Evolutionary conservation across 2,329 filamentous ascomycete genomes (phyloP), one percentile per base, ranked within the genome.

Genomic region (Chaetomium sp.): DNA sequence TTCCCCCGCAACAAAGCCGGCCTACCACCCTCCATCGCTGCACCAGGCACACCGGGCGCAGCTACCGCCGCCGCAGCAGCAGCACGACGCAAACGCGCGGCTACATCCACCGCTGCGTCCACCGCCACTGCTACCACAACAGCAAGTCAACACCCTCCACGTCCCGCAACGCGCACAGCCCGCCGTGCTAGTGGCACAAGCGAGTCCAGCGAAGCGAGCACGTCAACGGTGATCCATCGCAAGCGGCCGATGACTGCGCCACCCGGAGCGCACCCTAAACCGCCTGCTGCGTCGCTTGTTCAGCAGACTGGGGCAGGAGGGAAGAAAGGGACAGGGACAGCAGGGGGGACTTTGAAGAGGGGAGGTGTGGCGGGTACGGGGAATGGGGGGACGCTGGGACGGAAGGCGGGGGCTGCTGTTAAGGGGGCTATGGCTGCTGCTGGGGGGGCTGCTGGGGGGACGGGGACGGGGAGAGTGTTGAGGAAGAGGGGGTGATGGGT

Each of bases 161-260:
- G 70, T 49, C 71, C 72, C 33, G 71, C 72, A 19, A 79, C 78
- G 37, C 76, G 77, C 57, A 77, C 73, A 38, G 73, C 72, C 54
- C 75, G 78, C 58, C 77, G 81, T 67, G 70, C 73, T 65, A 88
- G 85, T 64, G 77, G 73, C 61, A 76, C 74, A 54, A 87, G 84
- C 66, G 84, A 84, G 65, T 76, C 79, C 12, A 87, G 84, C 62
- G 81, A 86, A 54, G 76, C 72, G 5, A 88, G 84, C 68, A 80
- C 79, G 11, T 79, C 81, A 6, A 88, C 86, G 0, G 82, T 87
- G 27, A 76, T 86, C 44, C 19, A 27, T 27, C 79, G 79, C 68
- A 86, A 81, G 67, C 67, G 73, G 14, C 66, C 72, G 34, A 67
- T 72, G 4, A 65, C 68, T 4, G 65, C 68, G 14, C 62, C 70